Evolutionary conservation across 2,329 filamentous ascomycete genomes (phyloP), one percentile per base, ranked within the genome.

Genomic region (Trichophyton simii): DNA sequence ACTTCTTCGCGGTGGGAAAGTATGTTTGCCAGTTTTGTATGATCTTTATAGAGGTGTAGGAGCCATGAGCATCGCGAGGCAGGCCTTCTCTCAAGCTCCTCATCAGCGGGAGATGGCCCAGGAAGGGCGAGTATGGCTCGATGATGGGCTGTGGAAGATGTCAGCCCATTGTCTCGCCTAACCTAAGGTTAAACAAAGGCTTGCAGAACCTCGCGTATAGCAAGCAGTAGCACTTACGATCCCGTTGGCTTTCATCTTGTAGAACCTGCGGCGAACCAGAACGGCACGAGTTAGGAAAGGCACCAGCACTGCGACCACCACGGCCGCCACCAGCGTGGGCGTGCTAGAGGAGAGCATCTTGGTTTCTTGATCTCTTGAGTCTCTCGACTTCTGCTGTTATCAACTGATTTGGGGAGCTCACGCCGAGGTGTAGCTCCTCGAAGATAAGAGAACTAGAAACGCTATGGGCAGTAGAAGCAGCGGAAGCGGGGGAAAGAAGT

Each of bases 221-320:
- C 22, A 13, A n/a, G 31, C 22, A 34, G 42, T 52, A 11, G 34
- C 38, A 60, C 58, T 13, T 50, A 60, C 58, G 48, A 60, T 36
- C 42, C 58, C 58, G 13, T 18, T 60, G n/a, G 42, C 58, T 15
- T 36, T 60, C 58, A 60, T 60, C 31, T 38, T 60, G 34, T 60
- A 60, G 58, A 60, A 60, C n/a, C 58, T 60, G 15, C 58, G 42
- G n/a, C 58, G 58, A 50, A 20, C 20, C 11, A 44, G 18, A 52
- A 60, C 36, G 22, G 20, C 58, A 6, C 42, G 58, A 11, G 22
- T 36, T 7, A 60, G 42, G 18, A 60, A 50, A 52, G 34, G 58
- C 42, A 50, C 58, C 18, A 52, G 48, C 48, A 52, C 28, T 15
- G 48, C 48, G 22, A 25, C 18, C 22, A 52, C 22, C 48, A 52